These are phyloP conservation scores for Aspergillus carlsbadensis DNA, from an alignment of 495 filamentous ascomycete genomes.

Conservation along the genomic window DNA sequence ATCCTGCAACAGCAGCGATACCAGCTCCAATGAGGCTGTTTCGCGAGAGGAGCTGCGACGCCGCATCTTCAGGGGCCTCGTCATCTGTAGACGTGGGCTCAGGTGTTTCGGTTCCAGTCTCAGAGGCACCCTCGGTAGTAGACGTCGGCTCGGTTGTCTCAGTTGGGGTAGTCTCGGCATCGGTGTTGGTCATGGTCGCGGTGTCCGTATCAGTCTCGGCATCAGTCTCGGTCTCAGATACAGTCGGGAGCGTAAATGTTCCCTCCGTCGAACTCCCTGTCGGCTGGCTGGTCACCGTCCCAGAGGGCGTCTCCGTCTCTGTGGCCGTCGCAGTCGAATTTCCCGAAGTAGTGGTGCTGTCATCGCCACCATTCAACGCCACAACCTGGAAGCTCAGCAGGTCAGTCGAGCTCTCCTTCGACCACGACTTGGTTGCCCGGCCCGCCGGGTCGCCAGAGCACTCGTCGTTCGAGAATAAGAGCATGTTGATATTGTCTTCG, in stretches of 20 bases:
- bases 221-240: not conserved
- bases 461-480: conserved; percentile 17
- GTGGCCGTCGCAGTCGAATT: not conserved
- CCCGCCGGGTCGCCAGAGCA: conserved; percentile 19
- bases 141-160: no score
- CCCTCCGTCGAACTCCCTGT: not conserved
- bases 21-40: no score
- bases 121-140: no score
- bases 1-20: no score
- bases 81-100: no score
- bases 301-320: not conserved
- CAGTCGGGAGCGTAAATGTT: not conserved
- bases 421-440: conserved; percentile 16
- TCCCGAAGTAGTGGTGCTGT: not conserved
- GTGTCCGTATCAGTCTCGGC: not conserved
- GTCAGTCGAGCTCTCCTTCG: conserved; percentile 14
- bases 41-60: no score
- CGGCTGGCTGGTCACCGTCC: not conserved
- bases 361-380: not conserved
- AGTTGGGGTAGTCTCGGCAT: no score
- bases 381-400: conserved; percentile 24
- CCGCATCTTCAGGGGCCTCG: no score
- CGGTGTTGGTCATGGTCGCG: no score
- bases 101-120: no score
- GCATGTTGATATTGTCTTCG: conserved; percentile 24